Evolutionary conservation across 805 yeast species (phyloP), one percentile per base, ranked within the genome.

Genomic region (Lachancea dasiensis): DNA sequence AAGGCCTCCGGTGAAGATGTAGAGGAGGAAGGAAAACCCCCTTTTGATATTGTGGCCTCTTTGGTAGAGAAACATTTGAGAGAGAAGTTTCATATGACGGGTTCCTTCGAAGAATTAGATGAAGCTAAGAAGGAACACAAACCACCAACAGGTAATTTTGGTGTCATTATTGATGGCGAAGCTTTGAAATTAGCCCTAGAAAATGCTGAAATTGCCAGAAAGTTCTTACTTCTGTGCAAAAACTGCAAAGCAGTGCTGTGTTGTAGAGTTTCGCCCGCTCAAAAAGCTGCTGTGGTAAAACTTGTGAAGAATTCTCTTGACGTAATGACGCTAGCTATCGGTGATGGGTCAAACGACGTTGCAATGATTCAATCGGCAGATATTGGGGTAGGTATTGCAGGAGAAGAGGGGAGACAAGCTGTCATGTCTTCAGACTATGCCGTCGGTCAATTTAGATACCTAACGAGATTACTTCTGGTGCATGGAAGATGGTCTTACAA

Each of bases 401-500:
- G 95, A 63, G 92, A 84, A 65, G 95, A 84, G 67, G 95, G 95
- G 54, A 68, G 92, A 44, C 92, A 83, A 61, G 92, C 92, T 14
- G 92, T 75, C 4, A 84, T 84, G 94, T 79, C 87, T 18, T 79
- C 90, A 1, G 95, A 84, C 64, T 84, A 81, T 61, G 95, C 90
- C 15, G 64, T 84, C 52, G 92, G 90, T 17, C 95, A 84, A 57
- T 84, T 84, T 60, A 72, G 92, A 52, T 84, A 70, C 51, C 60
- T 84, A 44, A 68, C 81, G 0, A 72, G 84, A 48, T 64, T 84
- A 44, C 61, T 84, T 7, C 60, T 84, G 34, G 84, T 80, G 20
- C 95, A 84, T 60, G 95, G 95, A 22, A 70, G 92, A 61, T 84
- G 95, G 95, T 80, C 87, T 1, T 84, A 84, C 56, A 82, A 80